Evolutionary conservation across 345 rosid species (phyloP), one percentile per base, ranked within the genome.

Genomic region (Eucalyptus regnans): DNA sequence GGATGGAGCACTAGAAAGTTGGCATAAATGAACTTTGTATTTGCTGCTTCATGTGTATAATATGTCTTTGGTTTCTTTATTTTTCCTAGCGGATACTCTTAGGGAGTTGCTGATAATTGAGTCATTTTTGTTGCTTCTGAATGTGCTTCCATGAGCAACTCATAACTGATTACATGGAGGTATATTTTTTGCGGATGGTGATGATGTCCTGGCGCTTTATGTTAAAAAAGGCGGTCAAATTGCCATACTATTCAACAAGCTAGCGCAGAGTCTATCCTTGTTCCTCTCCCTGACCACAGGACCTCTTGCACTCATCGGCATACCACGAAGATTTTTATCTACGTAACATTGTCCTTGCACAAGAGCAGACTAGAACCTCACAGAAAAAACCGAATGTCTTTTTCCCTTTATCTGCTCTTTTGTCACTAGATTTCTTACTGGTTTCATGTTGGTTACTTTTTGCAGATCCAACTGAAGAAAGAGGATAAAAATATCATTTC

Each of bases 401-500:
- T 85, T 50, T 27, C 18, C 31, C 31, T 41, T 58, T 27, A 29
- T 87, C n/a, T 64, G 23, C 84, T 64, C 23, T 87, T 84, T 12
- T 37, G 25, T 87, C 31, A 33, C 80, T 56, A 68, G 43, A 66
- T n/a, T 7, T 41, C 33, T 56, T 13, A 46, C 44, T 89, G 50
- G 33, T 48, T 86, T 80, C 7, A 33, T 44, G 44, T 50, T 12
- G 83, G 48, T 76, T 37, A 76, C 51, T 41, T 87, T 41, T 43
- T 89, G 93, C 95, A 96, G 98, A 91, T 96, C 89, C 92, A 89
- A 48, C 48, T 95, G 88, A 95, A 95, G 93, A 76, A 90, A 13
- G 92, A 92, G 66, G 94, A 91, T 52, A 95, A 94, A 86, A 93
- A 90, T 87, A 90, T 92, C 60, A 96, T 97, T 92, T 94, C 98